These are phyloP conservation scores for Colletotrichum musae DNA, from an alignment of 2,329 filamentous ascomycete species.

Conservation along the genomic window DNA sequence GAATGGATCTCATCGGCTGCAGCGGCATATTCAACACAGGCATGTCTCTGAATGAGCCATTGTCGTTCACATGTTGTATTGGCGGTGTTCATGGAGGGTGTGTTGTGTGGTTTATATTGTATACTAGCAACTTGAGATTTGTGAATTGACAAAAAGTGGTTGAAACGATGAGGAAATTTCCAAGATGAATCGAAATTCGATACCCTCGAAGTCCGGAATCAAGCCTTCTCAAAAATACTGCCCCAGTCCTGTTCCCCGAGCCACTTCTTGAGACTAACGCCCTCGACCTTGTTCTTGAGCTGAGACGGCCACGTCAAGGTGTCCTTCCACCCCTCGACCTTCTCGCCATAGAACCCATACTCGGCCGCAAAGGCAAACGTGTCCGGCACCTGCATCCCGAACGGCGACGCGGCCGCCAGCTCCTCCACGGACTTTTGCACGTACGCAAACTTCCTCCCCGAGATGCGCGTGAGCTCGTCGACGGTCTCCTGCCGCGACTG, in stretches of 20 bases:
- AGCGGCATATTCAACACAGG: not conserved
- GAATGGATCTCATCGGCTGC: slow-evolving; percentile 1
- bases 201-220: not conserved
- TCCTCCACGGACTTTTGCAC: slow-evolving; percentile 48
- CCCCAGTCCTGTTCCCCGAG: slow-evolving; percentile 15
- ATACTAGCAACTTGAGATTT: too few species aligned
- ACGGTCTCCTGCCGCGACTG: slow-evolving; percentile 51
- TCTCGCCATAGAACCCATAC: slow-evolving; percentile 25
- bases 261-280: slow-evolving; percentile 3
- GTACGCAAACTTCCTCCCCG: slow-evolving; percentile 53
- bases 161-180: too few species aligned
- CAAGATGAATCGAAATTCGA: too few species aligned
- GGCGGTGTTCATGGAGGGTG: too few species aligned
- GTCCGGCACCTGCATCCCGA: slow-evolving; percentile 12
- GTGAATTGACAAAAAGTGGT: too few species aligned
- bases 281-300: not conserved
- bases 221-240: not conserved
- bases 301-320: slow-evolving; percentile 9
- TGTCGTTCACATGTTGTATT: too few species aligned
- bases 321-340: slow-evolving; percentile 17
- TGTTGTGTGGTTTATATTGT: too few species aligned
- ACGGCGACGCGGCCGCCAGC: slow-evolving; percentile 45
- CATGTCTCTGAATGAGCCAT: not conserved
- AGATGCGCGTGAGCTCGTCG: slow-evolving; percentile 53
- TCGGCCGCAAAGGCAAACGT: slow-evolving; percentile 12